Base-by-base conservation (phyloP, 148 eudicot genomes). In the Rheum nobile region DNA sequence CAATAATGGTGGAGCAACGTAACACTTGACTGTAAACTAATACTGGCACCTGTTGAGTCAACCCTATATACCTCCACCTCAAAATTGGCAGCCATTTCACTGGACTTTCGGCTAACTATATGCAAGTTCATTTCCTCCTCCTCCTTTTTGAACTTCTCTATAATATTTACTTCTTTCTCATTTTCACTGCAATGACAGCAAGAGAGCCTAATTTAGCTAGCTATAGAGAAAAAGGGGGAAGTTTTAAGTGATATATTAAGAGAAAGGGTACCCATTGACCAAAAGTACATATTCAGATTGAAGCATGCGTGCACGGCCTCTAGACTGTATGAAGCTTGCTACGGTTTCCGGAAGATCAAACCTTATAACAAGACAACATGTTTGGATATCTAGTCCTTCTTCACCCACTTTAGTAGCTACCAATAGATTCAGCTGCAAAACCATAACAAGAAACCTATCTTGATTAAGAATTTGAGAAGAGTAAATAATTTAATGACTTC, bases 351-450 rank as follows among this genome's bases (percentile, higher is more conserved):
- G 99, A 83, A 95, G 92, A 84, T 95, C 99, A 79, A 95, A 95
- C 21, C 99, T 81, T 84, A 95, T 84, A 37, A 95, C 99, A 76
- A 95, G 96, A 86, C 96, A 95, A 79, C 99, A 95, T 50, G 99
- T 95, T 83, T 91, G 99, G 73, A 95, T 95, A 84, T 95, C 99
- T 78, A 95, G 94, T 75, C 99, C 99, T 86, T 95, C 99, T 78
- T 95, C 99, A 52, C 91, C 99, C 48, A 91, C 99, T 83, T 95
- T 95, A 50, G 99, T 95, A 14, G 99, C 99, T 80, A 95, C 88
- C 81, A 95, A 77, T 35, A 95, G 80, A 83, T 95, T 95, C 74
- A 95, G 83, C 99, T 95, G 93, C 75, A 82, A 83, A 73, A 88
- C 77, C 31, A 57, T 26, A 22, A 11, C 67, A 57, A 57, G 34